A percentile compares a stretch with the other conserved stretches of the same genome.
phyloP scores from a whole-genome alignment of 805 yeast genomes.

The Priceomyces carsonii region DNA sequence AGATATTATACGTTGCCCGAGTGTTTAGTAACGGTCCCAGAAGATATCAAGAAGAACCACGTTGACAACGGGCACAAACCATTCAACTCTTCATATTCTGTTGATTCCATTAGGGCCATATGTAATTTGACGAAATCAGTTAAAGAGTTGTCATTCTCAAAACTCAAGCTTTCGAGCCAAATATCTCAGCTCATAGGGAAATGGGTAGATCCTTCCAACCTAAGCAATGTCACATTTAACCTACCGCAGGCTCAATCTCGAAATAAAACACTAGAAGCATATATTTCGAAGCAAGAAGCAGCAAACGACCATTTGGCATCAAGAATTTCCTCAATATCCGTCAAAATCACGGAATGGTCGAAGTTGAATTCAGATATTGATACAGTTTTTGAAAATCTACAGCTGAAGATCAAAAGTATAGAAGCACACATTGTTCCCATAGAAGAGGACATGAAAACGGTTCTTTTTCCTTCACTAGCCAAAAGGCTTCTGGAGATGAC shows the following conservation, averaged over 20 bases:
- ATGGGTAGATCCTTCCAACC: constrained; percentile 5
- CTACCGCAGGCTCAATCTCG: constrained; percentile 9
- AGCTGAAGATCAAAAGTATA: constrained; percentile 25
- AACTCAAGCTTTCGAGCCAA: constrained; percentile 19
- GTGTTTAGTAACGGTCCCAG: constrained; percentile 3
- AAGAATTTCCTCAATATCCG: constrained; percentile 20
- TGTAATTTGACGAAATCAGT: constrained; percentile 24
- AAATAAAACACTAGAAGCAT: constrained; percentile 13
- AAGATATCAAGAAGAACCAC: neutral
- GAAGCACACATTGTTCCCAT: constrained; percentile 30
- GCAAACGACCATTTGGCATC: constrained; percentile 24
- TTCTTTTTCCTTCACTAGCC: constrained; percentile 23
- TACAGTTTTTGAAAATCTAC: too few species aligned
- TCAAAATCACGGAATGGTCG: too few species aligned
- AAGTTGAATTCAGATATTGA: too few species aligned
- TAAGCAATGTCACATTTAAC: constrained; percentile 5
- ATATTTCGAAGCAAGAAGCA: constrained; percentile 18
- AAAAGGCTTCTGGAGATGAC: constrained; percentile 14
- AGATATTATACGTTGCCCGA: constrained; percentile 19
- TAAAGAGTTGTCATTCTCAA: constrained; percentile 28
- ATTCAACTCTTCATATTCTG: constrained; percentile 21
- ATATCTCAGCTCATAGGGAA: constrained; percentile 15
- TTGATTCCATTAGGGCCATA: constrained; percentile 30
- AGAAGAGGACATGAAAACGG: constrained; percentile 18
- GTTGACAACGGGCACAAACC: constrained; percentile 1